Evolutionary conservation across 495 filamentous ascomycete species (phyloP).

Genomic region (Penicillium coprophilum): DNA sequence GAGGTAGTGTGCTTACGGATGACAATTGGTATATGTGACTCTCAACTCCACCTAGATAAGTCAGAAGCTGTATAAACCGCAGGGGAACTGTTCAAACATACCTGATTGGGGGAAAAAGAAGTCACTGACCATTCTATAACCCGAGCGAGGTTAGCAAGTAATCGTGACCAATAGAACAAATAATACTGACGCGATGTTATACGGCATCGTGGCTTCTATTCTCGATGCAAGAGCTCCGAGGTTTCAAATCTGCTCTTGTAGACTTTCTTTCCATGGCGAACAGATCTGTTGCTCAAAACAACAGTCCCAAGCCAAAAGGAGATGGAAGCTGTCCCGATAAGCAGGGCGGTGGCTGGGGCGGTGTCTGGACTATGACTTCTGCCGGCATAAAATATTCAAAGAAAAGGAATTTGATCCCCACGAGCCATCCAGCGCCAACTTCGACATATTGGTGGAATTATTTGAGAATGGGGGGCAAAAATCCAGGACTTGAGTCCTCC

Average conservation of each 20-base stretch:
- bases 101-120: constrained; percentile 98
- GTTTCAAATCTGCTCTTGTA: constrained; percentile 7
- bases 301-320: constrained; percentile 6
- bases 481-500: constrained; percentile 17
- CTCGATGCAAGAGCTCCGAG: constrained; percentile 9
- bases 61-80: constrained; percentile 13
- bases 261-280: constrained; percentile 24
- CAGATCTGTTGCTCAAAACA: constrained; percentile 6
- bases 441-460: constrained; percentile 7
- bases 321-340: constrained; percentile 6
- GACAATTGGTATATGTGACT: constrained; percentile 98
- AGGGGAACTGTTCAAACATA: constrained; percentile 23
- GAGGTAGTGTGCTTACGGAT: constrained; percentile 43
- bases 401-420: constrained; percentile 22
- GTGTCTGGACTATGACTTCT: constrained; percentile 6
- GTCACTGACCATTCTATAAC: constrained; percentile 86
- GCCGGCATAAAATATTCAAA: constrained; percentile 12
- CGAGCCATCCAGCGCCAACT: constrained; percentile 4
- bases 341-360: constrained; percentile 8
- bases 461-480: constrained; percentile 31
- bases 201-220: constrained; percentile 50
- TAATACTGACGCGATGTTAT: constrained; percentile 69
- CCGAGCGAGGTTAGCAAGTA: constrained; percentile 7
- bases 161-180: not conserved
- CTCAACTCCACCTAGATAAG: constrained; percentile 74